Base-by-base conservation (phyloP, 768 basidiomycete species). In the Kwoniella shandongensis region DNA sequence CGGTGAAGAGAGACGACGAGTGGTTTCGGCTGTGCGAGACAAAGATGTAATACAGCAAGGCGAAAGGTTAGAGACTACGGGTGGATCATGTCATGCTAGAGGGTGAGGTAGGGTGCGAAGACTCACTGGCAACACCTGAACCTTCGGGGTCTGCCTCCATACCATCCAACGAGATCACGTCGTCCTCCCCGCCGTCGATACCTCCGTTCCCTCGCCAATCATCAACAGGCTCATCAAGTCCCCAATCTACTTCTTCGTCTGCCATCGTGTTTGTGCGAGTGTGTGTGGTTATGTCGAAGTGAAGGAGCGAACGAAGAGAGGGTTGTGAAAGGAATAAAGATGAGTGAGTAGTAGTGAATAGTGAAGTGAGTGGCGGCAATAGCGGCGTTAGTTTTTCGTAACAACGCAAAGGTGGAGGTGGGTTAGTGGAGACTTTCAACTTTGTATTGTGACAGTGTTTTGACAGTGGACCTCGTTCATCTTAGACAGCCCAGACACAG, bases 191-290 rank as follows among this genome's bases (percentile, higher is more conserved):
- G 32, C n/a, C 50, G n/a, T 36, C 50, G 36, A 23, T 20, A 4
- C 15, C 36, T 13, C 54, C 55, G 7, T 22, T 29, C 13, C 40
- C 49, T 41, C 57, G 18, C 49, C 49, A 48, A n/a, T 59, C 57
- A 27, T 62, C 61, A 27, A 51, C 60, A 20, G 40, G 38, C n/a
- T 59, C 57, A 35, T 59, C 57, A 32, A 59, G 38, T 38, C 55
- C 58, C 64, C 64, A 65, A 36, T 65, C 64, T 8, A 65, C 64
- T 54, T 62, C 60, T 51, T 65, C 64, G 26, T 65, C 64, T 12
- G 59, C 60, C 64, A 65, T 65, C 45, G 23, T 52, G 2, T 46
- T 26, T 52, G 12, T 46, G 44, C 2, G 50, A 38, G 20, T 15
- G 12, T 25, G 13, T 3, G 35, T 11, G 15, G 10, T 56, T 12